Conservation (phyloP, 176 grass and related monocot species). For the Avena eriantha region DNA sequence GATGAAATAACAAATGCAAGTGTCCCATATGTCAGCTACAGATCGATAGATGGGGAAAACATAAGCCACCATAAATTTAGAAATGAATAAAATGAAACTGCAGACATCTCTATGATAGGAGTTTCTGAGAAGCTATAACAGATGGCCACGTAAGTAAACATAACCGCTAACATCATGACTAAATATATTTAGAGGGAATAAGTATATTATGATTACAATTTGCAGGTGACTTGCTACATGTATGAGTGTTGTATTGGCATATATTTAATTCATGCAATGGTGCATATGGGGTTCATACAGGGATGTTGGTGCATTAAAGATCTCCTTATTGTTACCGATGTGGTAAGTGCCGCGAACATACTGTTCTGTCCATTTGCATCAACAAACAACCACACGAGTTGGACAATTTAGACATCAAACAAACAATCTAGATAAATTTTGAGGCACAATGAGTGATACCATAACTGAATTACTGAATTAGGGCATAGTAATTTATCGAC, state of each 20-base stretch:
- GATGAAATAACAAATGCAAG: slow-evolving; percentile 37
- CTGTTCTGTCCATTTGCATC: background rate
- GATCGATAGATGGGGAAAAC: background rate
- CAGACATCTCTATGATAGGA: background rate
- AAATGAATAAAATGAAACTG: slow-evolving; percentile 15
- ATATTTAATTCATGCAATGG: slow-evolving; percentile 27
- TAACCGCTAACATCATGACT: background rate
- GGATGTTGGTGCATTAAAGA: background rate
- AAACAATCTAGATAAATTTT: background rate
- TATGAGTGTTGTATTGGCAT: background rate
- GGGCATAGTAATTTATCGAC: background rate
- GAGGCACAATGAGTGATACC: slow-evolving; percentile 19
- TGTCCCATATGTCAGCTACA: background rate
- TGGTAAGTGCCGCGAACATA: background rate
- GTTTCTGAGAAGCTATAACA: slow-evolving; percentile 26
- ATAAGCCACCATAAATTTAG: background rate
- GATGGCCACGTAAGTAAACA: slow-evolving; percentile 16
- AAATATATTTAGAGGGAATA: background rate
- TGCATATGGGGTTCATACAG: background rate
- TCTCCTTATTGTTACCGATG: slow-evolving; percentile 4
- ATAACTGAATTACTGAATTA: background rate
- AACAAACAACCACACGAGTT: background rate
- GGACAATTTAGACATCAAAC: background rate
- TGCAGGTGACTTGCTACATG: slow-evolving; percentile 7
- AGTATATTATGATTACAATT: background rate